Percentiles rank a stretch among this genome's conserved stretches.
Evolutionary conservation across 2,329 filamentous ascomycete species (phyloP).

Genomic region (Rugonectria rugulosa): DNA sequence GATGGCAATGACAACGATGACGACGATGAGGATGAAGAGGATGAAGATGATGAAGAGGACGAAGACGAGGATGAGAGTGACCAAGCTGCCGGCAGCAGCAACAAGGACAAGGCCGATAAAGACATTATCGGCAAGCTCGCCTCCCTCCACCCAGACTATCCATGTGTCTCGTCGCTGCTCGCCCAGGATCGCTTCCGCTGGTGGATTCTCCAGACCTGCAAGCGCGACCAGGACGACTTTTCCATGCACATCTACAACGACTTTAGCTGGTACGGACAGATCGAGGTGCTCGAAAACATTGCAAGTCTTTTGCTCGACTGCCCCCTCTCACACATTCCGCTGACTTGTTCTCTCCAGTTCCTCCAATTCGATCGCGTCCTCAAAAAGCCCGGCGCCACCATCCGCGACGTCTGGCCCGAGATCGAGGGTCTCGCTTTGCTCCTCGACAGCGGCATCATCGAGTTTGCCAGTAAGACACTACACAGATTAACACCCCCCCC

Average conservation of each 20-base stretch:
- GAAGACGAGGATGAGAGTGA: neutral
- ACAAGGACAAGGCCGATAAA: neutral
- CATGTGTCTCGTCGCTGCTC: constrained; percentile 27
- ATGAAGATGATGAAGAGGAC: neutral
- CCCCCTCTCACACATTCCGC: fast-evolving
- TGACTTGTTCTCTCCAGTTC: constrained; percentile 25
- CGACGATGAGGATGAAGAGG: neutral
- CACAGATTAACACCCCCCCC: too few relatives aligned
- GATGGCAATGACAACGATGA: neutral
- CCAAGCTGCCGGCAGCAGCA: neutral
- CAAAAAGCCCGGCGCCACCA: constrained; percentile 17
- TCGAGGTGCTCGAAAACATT: constrained; percentile 53
- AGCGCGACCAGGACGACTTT: constrained; percentile 48
- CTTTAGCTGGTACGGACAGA: constrained; percentile 46
- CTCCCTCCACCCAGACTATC: constrained; percentile 27
- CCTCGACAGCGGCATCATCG: constrained; percentile 7
- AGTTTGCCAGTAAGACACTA: constrained; percentile 17
- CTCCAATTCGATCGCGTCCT: constrained; percentile 43
- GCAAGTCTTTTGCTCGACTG: constrained; percentile 21
- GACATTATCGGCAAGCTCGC: constrained; percentile 24
- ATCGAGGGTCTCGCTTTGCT: constrained; percentile 31
- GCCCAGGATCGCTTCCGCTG: constrained; percentile 24
- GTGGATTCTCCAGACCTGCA: constrained; percentile 31
- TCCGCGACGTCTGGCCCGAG: constrained; percentile 34
- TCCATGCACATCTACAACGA: constrained; percentile 54